phyloP scores from a whole-genome alignment of 441 rosid genomes.

The Eutrema salsugineum region DNA sequence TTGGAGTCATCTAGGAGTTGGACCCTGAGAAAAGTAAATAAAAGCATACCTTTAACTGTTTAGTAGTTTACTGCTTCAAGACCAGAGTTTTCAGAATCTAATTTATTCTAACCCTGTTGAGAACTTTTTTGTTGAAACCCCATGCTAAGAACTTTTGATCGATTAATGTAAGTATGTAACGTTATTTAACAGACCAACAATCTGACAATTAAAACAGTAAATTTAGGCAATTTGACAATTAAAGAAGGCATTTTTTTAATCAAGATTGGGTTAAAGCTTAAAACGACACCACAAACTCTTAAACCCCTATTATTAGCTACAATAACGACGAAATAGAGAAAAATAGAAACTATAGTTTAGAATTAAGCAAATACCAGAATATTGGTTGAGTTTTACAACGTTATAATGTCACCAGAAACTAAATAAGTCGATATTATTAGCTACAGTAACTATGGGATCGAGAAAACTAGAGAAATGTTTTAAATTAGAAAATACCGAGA shows the following conservation, averaged over 20 bases:
- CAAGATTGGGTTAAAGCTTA: slow-evolving; percentile 5
- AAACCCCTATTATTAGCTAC: slow-evolving; percentile 22
- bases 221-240: background rate
- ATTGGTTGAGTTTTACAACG: background rate
- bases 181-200: background rate
- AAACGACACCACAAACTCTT: background rate
- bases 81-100: no score
- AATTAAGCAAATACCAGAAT: background rate
- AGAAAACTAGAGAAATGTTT: background rate
- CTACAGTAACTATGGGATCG: background rate
- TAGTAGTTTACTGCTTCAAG: no score
- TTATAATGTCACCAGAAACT: background rate
- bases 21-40: no score
- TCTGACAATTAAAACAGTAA: background rate
- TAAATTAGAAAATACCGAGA: background rate
- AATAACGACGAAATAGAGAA: slow-evolving; percentile 1
- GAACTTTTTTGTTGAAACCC: no score
- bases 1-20: no score
- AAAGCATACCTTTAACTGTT: no score
- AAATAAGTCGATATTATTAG: background rate
- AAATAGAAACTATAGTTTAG: background rate
- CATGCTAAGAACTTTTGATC: no score
- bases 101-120: no score
- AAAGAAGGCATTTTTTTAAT: background rate
- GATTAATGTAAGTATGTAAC: no score